Evolutionary conservation across 1,139 yeast genomes (phyloP).

Genomic region (Yamadazyma dendronema): DNA sequence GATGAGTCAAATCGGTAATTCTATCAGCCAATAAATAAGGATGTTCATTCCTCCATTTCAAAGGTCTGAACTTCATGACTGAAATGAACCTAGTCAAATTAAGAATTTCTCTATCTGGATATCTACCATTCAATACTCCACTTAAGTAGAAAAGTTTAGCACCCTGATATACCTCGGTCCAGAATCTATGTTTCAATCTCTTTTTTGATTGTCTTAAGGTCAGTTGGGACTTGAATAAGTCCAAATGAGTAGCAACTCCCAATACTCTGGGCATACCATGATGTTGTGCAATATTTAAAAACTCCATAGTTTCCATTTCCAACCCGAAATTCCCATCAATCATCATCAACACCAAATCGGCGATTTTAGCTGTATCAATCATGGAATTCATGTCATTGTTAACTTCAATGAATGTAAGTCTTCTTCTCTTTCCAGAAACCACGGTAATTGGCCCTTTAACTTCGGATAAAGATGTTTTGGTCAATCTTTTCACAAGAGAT

Average conservation of each 20-base stretch:
- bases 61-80: constrained; percentile 96
- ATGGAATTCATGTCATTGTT: constrained; percentile 90
- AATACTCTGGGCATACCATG: constrained; percentile 98
- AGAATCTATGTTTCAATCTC: constrained; percentile 87
- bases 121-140: constrained; percentile 95
- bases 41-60: constrained; percentile 98
- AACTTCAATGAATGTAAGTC: constrained; percentile 91
- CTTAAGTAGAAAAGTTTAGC: constrained; percentile 93
- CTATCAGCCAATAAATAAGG: constrained; percentile 92
- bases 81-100: constrained; percentile 90
- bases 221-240: constrained; percentile 84
- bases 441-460: constrained; percentile 96
- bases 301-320: constrained; percentile 99
- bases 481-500: constrained; percentile 80
- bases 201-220: constrained; percentile 91
- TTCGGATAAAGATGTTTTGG: constrained; percentile 84
- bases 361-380: constrained; percentile 95
- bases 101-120: constrained; percentile 93
- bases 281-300: constrained; percentile 90
- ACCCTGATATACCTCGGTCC: constrained; percentile 99
- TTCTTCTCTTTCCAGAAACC: constrained; percentile 93
- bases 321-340: constrained; percentile 97
- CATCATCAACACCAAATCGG: constrained; percentile 84
- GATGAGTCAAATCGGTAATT: constrained; percentile 94
- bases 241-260: constrained; percentile 95